Evolutionary conservation across 495 filamentous ascomycete genomes (phyloP), one percentile per base, ranked within the genome.

Genomic region (Aspergillus conjunctus): DNA sequence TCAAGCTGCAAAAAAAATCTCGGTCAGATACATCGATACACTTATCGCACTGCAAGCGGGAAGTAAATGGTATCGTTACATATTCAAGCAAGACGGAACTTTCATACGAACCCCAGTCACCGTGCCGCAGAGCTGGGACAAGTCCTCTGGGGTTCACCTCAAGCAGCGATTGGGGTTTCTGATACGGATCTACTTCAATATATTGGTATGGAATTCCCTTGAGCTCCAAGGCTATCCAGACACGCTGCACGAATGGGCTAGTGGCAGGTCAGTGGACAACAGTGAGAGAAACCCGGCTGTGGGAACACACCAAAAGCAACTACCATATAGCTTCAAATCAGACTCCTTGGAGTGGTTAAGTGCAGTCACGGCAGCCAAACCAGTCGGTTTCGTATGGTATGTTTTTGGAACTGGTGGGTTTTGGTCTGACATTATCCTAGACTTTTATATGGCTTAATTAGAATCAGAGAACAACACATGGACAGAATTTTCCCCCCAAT

Each of bases 181-280:
- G 81, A 66, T 93, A 95, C 4, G 92, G 92, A 67, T 97, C 90
- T 30, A 92, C 87, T 71, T 97, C 93, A 61, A 93, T 88, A 70
- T 98, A 98, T 68, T 97, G 91, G 66, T 98, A 98, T 20, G 79
- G 78, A 44, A 96, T 80, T 6, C 85, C 81, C 70, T 96, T 97
- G 52, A 86, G 75, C 72, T 98, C 92, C n/a, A 98, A 79, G 7
- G 93, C 87, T 63, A 98, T 96, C 93, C 93, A 98, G 18, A 96
- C 91, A 12, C 93, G 87, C 74, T 97, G 93, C 2, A 94, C 92
- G 72, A 96, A 97, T 5, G 88, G 87, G 68, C 83, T 86, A 55
- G 22, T 34, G 51, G 31, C 11, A 39, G 21, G 39, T 77, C 51
- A 76, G 74, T 11, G 11, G 44, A 21, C n/a, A 5, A 52, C 33